Conservation (phyloP, 768 basidiomycete genomes). For the Suillus luteus region DNA sequence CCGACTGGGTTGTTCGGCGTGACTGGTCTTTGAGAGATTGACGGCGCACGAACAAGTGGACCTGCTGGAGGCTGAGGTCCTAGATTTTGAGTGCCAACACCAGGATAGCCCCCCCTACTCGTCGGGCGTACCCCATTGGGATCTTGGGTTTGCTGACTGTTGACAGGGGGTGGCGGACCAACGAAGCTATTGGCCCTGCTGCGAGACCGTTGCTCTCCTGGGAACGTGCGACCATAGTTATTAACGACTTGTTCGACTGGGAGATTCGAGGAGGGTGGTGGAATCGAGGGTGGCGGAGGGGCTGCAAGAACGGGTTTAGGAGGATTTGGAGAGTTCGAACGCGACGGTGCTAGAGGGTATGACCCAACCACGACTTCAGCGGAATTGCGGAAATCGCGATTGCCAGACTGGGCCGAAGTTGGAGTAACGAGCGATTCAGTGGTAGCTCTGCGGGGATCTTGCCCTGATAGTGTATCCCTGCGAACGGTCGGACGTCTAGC, state of each 20-base stretch:
- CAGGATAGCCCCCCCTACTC: conserved; percentile 71
- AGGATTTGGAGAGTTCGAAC: conserved; percentile 72
- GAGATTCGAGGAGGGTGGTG: conserved; percentile 47
- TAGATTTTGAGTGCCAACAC: conserved; percentile 75
- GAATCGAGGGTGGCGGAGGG: conserved; percentile 44
- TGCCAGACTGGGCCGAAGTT: conserved; percentile 15
- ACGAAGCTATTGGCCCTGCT: conserved; percentile 54
- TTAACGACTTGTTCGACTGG: conserved; percentile 72
- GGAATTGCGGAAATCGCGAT: conserved; percentile 70
- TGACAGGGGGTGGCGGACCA: conserved; percentile 34
- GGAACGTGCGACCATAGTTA: conserved; percentile 83
- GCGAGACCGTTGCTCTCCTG: conserved; percentile 73
- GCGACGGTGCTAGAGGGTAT: conserved; percentile 65
- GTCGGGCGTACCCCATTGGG: conserved; percentile 52
- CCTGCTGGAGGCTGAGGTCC: conserved; percentile 56
- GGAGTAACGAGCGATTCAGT: conserved; percentile 30
- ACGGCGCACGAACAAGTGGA: conserved; percentile 18
- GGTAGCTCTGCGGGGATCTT: conserved; percentile 27
- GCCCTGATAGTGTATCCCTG: conserved; percentile 24
- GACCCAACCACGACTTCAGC: conserved; percentile 80
- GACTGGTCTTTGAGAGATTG: conserved; percentile 48
- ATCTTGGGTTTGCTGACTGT: conserved; percentile 34
- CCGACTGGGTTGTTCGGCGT: conserved; percentile 80
- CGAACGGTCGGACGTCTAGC: conserved; percentile 28
- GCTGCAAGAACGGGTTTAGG: conserved; percentile 79